Evolutionary conservation across 345 rosid genomes (phyloP), one percentile per base, ranked within the genome.

Genomic region (Murraya paniculata): DNA sequence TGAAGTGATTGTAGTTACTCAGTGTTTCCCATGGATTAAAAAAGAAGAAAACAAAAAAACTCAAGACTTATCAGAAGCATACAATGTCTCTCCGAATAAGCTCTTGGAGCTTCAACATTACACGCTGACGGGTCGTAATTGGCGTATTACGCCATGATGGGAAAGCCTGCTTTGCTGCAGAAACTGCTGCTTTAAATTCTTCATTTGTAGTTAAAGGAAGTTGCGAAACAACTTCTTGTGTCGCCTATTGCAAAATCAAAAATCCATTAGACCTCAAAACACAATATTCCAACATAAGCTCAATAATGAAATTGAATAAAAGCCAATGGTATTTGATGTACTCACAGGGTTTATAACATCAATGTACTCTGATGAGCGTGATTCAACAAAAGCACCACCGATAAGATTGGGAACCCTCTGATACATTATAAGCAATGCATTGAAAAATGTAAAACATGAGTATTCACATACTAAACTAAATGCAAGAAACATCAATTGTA

Each of bases 381-480:
- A 95, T 27, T 92, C 91, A 77, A 90, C 85, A 81, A 95, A 95
- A 71, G 86, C 71, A 24, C 97, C 99, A 77, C 93, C 97, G 39
- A 95, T 94, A 64, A 93, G 93, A 90, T 95, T 95, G 72, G 94
- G 98, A 48, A 94, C 93, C 72, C 89, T 89, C 98, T 95, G 90
- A 56, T 41, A 55, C 35, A 81, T 76, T 10, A 80, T 56, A 56
- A 71, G 56, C 55, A 41, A 31, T 22, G 39, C 53, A 19, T 35
- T 19, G 28, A 33, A 21, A 48, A 14, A 14, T 7, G 2, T n/a
- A 53, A 27, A 53, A 77, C 11, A 27, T 31, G 19, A 2, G 30
- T 53, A 35, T 25, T 16, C 2, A 9, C 21, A 7, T 24, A 39
- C 13, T 39, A 59, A 25, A 60, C 4, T 13, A 77, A 25, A 33